Percentiles rank a stretch among this genome's conserved stretches.
Conservation (phyloP, 129 eudicot genomes). For the Logfia minima region DNA sequence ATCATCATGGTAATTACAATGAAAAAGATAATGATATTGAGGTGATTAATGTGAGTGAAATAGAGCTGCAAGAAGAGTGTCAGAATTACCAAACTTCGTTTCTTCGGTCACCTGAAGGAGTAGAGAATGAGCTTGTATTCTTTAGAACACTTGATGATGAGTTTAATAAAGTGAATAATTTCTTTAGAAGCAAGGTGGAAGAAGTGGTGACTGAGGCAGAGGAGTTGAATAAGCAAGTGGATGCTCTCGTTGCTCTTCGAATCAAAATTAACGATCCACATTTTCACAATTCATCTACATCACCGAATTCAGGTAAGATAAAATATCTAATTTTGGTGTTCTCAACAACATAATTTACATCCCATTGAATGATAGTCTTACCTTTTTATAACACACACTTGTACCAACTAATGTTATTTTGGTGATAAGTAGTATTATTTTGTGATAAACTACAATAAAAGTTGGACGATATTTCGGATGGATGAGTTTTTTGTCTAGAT, state of each 20-base stretch:
- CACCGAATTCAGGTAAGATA: conserved; percentile 13
- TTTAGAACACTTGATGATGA: conserved; percentile 35
- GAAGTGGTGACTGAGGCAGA: conserved; percentile 48
- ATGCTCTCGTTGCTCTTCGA: conserved; percentile 56
- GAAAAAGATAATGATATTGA: conserved; percentile 30
- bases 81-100: conserved; percentile 25
- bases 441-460: neutral
- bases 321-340: neutral
- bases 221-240: conserved; percentile 54
- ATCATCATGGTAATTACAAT: conserved; percentile 18
- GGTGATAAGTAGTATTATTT: neutral
- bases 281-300: neutral
- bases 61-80: conserved; percentile 19
- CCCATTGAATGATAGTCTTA: too few relatives aligned
- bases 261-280: conserved; percentile 36
- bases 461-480: neutral
- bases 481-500: neutral
- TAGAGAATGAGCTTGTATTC: conserved; percentile 37
- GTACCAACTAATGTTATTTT: neutral
- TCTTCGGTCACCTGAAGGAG: conserved; percentile 28
- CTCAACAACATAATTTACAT: too few relatives aligned
- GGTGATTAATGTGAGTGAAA: conserved; percentile 40
- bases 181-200: conserved; percentile 37
- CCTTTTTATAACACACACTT: too few relatives aligned
- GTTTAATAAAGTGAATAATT: conserved; percentile 29